Evolutionary conservation across 805 yeast genomes (phyloP).

Genomic region (Jamesozyma piceae): DNA sequence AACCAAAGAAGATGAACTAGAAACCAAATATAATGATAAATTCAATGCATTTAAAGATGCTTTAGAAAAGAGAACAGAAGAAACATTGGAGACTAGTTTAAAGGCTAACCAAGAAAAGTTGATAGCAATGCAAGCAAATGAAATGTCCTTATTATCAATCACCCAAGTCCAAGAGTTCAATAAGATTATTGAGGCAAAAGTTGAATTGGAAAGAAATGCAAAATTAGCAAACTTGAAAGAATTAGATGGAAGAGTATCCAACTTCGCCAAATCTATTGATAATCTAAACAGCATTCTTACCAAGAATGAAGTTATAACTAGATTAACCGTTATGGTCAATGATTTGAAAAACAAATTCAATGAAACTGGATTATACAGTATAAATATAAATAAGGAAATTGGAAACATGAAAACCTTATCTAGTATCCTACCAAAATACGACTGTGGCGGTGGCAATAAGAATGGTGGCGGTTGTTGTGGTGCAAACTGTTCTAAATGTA

Average conservation of each 20-base stretch:
- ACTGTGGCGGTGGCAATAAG: background rate
- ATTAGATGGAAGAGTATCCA: constrained; percentile 44
- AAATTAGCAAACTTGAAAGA: constrained; percentile 61
- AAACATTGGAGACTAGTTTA: constrained; percentile 53
- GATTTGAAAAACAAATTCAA: constrained; percentile 17
- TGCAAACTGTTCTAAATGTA: constrained; percentile 9
- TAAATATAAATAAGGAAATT: constrained; percentile 33
- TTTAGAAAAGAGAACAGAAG: constrained; percentile 50
- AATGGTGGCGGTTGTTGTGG: constrained; percentile 2
- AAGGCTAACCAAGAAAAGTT: constrained; percentile 58
- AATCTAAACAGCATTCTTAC: constrained; percentile 33
- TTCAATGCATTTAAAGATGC: constrained; percentile 53
- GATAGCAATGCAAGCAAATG: constrained; percentile 63
- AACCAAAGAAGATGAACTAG: constrained; percentile 44
- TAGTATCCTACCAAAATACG: constrained; percentile 18
- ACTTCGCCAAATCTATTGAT: constrained; percentile 35
- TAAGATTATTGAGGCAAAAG: constrained; percentile 43
- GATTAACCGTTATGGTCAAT: constrained; percentile 19
- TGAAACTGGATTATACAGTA: constrained; percentile 14
- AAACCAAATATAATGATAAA: constrained; percentile 50
- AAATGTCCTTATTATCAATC: constrained; percentile 54
- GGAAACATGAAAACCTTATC: constrained; percentile 17
- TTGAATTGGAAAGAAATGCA: constrained; percentile 70
- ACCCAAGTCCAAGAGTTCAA: constrained; percentile 63
- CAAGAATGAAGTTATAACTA: constrained; percentile 31